These are phyloP conservation scores for Aspergillus costaricaensis DNA, from an alignment of 2,329 filamentous ascomycete genomes.

Conservation along the genomic window DNA sequence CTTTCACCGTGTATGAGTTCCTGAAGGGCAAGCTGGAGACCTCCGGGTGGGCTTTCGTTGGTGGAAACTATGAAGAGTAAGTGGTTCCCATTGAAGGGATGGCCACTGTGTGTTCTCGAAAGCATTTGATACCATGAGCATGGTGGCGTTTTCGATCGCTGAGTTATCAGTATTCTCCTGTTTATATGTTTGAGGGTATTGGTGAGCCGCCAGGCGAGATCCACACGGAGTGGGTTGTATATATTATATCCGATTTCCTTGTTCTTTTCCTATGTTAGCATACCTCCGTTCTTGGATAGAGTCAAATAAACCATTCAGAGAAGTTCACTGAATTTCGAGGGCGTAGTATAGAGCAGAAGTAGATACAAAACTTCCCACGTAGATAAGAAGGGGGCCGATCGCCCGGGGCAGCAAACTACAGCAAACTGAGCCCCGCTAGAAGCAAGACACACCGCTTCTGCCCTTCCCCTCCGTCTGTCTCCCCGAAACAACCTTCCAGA, in stretches of 20 bases:
- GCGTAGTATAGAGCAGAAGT: neutral
- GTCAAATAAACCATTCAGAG: neutral
- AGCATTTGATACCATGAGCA: conserved; percentile 32
- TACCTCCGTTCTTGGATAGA: conserved; percentile 1
- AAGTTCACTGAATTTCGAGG: neutral
- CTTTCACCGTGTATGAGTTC: conserved; percentile 75
- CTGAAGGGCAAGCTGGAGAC: conserved; percentile 72
- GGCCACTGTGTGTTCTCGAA: conserved; percentile 22
- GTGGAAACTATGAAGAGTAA: conserved; percentile 67
- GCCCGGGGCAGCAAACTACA: neutral
- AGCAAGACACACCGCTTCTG: conserved; percentile 30
- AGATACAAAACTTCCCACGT: too few relatives aligned
- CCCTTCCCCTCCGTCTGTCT: conserved; percentile 15
- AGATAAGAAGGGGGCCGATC: neutral
- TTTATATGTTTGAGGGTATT: conserved; percentile 13
- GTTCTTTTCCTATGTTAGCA: conserved; percentile 15
- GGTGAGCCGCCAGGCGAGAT: conserved; percentile 13
- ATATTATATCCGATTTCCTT: conserved; percentile 18
- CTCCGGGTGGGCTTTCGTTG: conserved; percentile 61
- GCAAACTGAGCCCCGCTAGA: conserved; percentile 15
- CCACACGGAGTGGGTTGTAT: conserved; percentile 22
- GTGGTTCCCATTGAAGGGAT: neutral
- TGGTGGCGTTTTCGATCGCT: conserved; percentile 30
- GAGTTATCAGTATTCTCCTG: conserved; percentile 19
- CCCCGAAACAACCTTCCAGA: neutral